A percentile compares a stretch with the other conserved stretches of the same genome.
These are phyloP conservation scores for Lepiota brunneoincarnata DNA, from an alignment of 768 basidiomycete species.

Conservation along the genomic window DNA sequence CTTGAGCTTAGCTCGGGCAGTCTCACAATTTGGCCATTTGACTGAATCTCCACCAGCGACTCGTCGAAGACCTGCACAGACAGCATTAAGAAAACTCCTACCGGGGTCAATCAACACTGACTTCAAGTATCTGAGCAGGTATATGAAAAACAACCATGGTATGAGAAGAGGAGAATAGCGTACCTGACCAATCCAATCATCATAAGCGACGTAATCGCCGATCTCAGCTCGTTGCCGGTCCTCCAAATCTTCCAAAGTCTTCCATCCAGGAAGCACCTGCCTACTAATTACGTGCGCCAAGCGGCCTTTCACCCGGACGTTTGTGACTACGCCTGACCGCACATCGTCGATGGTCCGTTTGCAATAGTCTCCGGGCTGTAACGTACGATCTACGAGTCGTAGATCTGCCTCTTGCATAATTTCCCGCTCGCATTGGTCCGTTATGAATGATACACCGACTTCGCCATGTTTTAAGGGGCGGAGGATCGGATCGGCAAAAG, in stretches of 20 bases:
- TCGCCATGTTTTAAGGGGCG: constrained; percentile 75
- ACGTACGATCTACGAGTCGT: constrained; percentile 69
- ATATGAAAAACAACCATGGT: constrained; percentile 13
- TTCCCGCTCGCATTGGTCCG: constrained; percentile 49
- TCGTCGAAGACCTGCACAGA: constrained; percentile 75
- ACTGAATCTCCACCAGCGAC: constrained; percentile 67
- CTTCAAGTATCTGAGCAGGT: constrained; percentile 66
- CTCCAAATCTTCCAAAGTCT: constrained; percentile 53
- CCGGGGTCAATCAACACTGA: constrained; percentile 28
- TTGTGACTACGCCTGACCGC: constrained; percentile 72
- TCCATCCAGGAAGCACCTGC: constrained; percentile 61
- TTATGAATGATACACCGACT: constrained; percentile 75
- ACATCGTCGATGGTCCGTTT: constrained; percentile 76
- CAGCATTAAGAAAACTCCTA: constrained; percentile 12
- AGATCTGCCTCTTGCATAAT: constrained; percentile 73
- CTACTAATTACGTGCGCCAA: constrained; percentile 75
- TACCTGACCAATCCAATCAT: constrained; percentile 91
- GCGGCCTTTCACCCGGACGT: constrained; percentile 57
- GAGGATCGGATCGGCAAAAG: constrained; percentile 64
- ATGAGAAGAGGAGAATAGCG: constrained; percentile 20
- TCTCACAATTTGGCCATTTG: constrained; percentile 56
- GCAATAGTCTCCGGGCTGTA: constrained; percentile 79
- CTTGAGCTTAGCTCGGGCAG: constrained; percentile 78
- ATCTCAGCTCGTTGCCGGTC: constrained; percentile 61
- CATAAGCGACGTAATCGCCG: constrained; percentile 78